These are phyloP conservation scores for Phytopythium montanum DNA, from an alignment of 352 stramenopile genomes.

Conservation along the genomic window DNA sequence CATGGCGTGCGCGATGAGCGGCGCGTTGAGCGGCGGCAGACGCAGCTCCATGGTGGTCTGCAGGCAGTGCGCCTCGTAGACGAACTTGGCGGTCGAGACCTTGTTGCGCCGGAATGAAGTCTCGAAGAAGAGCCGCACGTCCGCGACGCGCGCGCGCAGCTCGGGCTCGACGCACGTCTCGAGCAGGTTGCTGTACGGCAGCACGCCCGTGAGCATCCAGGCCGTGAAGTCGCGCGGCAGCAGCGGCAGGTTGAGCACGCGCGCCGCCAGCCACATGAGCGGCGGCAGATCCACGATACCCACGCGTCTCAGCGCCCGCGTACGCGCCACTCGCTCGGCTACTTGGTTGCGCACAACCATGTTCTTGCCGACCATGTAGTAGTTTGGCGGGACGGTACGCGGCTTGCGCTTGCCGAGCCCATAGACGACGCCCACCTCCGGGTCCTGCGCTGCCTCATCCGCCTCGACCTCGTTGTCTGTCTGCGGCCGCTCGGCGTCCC, in stretches of 20 bases:
- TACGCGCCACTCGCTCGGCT: not conserved
- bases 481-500: constrained; percentile 45
- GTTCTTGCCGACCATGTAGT: not conserved
- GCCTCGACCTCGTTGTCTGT: constrained; percentile 12
- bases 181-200: constrained; percentile 68
- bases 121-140: constrained; percentile 60
- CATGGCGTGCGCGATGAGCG: constrained; percentile 50
- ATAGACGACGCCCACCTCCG: not conserved
- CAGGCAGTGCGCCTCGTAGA: constrained; percentile 51
- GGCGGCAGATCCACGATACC: constrained; percentile 53
- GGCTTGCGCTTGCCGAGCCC: not conserved
- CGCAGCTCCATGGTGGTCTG: constrained; percentile 69
- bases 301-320: constrained; percentile 35
- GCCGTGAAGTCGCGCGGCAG: constrained; percentile 57
- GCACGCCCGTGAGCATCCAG: constrained; percentile 54
- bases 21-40: constrained; percentile 66
- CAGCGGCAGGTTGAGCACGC: constrained; percentile 58
- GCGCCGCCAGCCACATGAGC: constrained; percentile 56
- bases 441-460: constrained; percentile 5
- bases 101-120: constrained; percentile 32
- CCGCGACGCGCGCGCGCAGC: constrained; percentile 41
- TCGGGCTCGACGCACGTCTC: constrained; percentile 36
- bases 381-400: not conserved
- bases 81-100: constrained; percentile 32
- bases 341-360: not conserved